Evolutionary conservation across 768 basidiomycete genomes (phyloP).

Genomic region (Rhizopogon vinicolor): DNA sequence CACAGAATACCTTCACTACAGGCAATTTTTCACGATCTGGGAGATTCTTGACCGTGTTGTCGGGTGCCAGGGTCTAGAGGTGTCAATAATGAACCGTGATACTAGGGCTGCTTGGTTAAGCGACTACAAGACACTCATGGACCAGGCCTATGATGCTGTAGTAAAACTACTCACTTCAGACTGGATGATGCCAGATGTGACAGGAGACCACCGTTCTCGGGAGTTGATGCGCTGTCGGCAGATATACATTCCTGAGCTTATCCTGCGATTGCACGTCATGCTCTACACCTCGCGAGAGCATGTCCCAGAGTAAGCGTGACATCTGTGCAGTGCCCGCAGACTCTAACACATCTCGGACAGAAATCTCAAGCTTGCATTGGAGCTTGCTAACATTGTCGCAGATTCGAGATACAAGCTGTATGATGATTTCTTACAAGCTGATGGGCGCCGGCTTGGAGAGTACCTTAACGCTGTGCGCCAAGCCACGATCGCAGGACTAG

Average conservation of each 20-base stretch:
- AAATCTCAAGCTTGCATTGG: slow-evolving; percentile 69
- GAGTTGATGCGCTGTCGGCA: slow-evolving; percentile 83
- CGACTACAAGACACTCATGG: slow-evolving; percentile 60
- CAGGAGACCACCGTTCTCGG: slow-evolving; percentile 49
- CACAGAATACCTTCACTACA: slow-evolving; percentile 74
- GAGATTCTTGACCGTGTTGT: slow-evolving; percentile 57
- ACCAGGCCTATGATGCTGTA: slow-evolving; percentile 60
- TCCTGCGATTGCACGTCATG: slow-evolving; percentile 77
- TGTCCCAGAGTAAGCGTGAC: slow-evolving; percentile 58
- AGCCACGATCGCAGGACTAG: slow-evolving; percentile 67
- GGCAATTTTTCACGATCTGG: slow-evolving; percentile 78
- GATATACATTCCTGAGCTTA: slow-evolving; percentile 85
- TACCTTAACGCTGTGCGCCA: slow-evolving; percentile 73
- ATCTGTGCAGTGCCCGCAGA: neutral
- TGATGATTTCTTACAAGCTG: slow-evolving; percentile 68
- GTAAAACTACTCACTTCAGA: slow-evolving; percentile 70
- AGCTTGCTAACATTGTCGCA: slow-evolving; percentile 81
- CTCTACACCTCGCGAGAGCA: slow-evolving; percentile 59
- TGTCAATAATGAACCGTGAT: slow-evolving; percentile 54
- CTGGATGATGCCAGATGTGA: slow-evolving; percentile 60
- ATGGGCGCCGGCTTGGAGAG: slow-evolving; percentile 58
- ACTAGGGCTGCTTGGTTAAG: slow-evolving; percentile 55
- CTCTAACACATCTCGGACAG: slow-evolving; percentile 31
- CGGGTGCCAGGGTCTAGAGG: slow-evolving; percentile 55
- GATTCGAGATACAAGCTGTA: slow-evolving; percentile 85